These are phyloP conservation scores for Clausena lansium DNA, from an alignment of 345 rosid species.

Conservation along the genomic window DNA sequence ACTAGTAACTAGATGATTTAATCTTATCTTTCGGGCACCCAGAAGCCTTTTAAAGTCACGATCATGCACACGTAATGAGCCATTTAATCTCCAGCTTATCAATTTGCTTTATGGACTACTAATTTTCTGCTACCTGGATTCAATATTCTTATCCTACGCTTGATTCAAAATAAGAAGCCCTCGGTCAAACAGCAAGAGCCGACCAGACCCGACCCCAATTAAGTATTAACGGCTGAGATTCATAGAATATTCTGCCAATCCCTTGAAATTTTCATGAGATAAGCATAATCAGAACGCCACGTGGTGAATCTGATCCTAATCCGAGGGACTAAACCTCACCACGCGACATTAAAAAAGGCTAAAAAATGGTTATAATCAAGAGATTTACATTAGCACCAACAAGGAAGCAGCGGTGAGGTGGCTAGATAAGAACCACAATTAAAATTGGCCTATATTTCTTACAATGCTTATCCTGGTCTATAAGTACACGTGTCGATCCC, in stretches of 20 bases:
- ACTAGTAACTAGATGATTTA: neutral
- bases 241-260: conserved; percentile 2
- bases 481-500: conserved; percentile 15
- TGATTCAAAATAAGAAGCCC: neutral
- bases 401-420: conserved; percentile 34
- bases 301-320: neutral
- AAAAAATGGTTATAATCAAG: neutral
- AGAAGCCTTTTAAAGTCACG: neutral
- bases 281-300: neutral
- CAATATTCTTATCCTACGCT: neutral
- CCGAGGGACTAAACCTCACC: neutral
- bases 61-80: neutral
- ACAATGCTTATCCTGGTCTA: conserved; percentile 24
- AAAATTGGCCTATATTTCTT: neutral
- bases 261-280: neutral
- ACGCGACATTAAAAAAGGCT: neutral
- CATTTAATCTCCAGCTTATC: neutral
- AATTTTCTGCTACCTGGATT: neutral
- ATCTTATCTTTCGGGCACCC: neutral
- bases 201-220: too few species aligned
- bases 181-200: neutral
- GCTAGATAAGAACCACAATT: conserved; percentile 32
- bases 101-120: neutral
- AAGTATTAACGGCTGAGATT: conserved; percentile 1
- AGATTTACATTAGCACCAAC: conserved; percentile 7